These are phyloP conservation scores for Ambrosia hybrid DNA, from an alignment of 140 eudicot genomes.

Conservation along the genomic window DNA sequence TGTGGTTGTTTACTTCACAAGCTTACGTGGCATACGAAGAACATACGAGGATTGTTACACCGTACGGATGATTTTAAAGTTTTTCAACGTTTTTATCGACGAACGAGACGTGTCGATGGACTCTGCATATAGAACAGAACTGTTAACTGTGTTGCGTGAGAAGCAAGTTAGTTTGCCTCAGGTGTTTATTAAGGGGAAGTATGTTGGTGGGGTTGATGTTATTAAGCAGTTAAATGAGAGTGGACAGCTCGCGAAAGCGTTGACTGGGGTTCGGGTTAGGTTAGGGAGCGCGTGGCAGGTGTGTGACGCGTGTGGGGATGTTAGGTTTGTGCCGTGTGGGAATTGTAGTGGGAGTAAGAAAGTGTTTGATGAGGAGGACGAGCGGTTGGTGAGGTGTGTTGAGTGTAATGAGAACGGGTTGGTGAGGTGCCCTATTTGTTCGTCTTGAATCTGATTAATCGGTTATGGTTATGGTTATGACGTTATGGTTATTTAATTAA, in stretches of 20 bases:
- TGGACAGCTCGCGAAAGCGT: constrained; percentile 48
- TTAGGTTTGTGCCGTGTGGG: constrained; percentile 54
- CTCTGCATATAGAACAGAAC: constrained; percentile 56
- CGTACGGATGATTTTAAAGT: constrained; percentile 69
- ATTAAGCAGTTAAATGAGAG: constrained; percentile 55
- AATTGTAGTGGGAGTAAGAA: constrained; percentile 73
- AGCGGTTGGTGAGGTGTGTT: constrained; percentile 41
- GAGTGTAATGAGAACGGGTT: constrained; percentile 69
- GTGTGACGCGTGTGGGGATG: constrained; percentile 68
- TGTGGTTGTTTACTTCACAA: constrained; percentile 80
- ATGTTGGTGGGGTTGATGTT: constrained; percentile 60
- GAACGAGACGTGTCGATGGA: constrained; percentile 94
- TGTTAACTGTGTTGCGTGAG: constrained; percentile 50
- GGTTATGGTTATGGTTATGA: neutral
- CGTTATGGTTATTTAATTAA: neutral
- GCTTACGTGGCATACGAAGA: constrained; percentile 84
- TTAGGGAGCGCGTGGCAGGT: constrained; percentile 43
- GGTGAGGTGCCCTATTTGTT: constrained; percentile 56
- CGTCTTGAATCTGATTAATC: constrained; percentile 27
- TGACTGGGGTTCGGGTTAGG: constrained; percentile 49
- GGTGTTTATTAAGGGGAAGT: constrained; percentile 57
- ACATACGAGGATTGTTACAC: constrained; percentile 77
- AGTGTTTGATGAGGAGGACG: constrained; percentile 62
- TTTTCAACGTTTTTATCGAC: constrained; percentile 60
- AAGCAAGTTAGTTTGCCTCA: constrained; percentile 59